Base-by-base conservation (phyloP, 2,329 filamentous ascomycete genomes). In the Neofusicoccum kwambonambiense region DNA sequence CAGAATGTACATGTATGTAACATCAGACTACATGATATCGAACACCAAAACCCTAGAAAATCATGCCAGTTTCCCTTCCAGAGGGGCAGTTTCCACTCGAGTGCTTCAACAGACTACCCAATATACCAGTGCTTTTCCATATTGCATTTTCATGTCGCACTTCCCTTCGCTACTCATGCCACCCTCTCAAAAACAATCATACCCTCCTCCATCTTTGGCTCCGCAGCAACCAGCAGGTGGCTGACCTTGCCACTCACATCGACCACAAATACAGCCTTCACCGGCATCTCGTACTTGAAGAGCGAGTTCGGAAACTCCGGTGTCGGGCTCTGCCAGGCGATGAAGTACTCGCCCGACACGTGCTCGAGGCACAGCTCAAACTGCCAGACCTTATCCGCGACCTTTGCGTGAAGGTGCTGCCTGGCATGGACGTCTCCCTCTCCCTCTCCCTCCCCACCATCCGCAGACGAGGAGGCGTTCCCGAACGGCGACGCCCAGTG, bases 291-390 rank as follows among this genome's bases (percentile, higher is more conserved):
- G 15, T 34, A n/a, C 12, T 47, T 15, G 34, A 49, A 49, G 41
- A 64, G 34, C 51, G 13, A 27, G 34, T 37, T 57, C 12, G 62
- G 62, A 31, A n/a, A 9, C 6, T 57, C 51, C 34, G 27, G 8
- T 12, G 44, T 6, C 7, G 51, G 19, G 3, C 39, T 19, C 42
- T 11, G 5, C 62, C 62, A 58, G 6, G 51, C 62, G 12, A 64
- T 17, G 39, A 64, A 64, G 52, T n/a, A 58, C 51, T 64, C 50
- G 34, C 62, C 62, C 41, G 51, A 39, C 1, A 64, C 62, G 17
- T 58, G 62, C 42, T 57, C 52, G 4, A 64, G 37, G 42, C 39
- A 50, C 15, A 57, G 11, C 13, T 31, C 17, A 8, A 15, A 37
- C n/a, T 17, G 2, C 62, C 62, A 64, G 15, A 37, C 22, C 41